phyloP scores from a whole-genome alignment of 129 eudicot species.

The Centaurea solstitialis region DNA sequence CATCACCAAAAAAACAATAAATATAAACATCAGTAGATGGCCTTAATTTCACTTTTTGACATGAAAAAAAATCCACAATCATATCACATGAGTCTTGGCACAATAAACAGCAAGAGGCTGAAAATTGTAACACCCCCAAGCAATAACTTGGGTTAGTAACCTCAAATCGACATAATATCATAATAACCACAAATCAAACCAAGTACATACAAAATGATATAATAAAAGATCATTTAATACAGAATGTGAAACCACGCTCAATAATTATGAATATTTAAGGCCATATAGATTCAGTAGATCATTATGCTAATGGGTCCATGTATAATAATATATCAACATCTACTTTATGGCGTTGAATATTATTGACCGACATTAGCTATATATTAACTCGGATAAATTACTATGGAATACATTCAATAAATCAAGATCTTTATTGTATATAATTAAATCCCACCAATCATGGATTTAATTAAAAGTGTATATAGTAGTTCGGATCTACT shows the following conservation, averaged over 20 bases:
- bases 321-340: neutral
- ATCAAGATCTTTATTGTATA: neutral
- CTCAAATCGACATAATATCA: neutral
- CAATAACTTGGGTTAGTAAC: neutral
- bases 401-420: neutral
- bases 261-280: constrained; percentile 18
- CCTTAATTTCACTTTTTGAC: neutral
- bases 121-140: too few species aligned
- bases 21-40: too few species aligned
- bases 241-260: constrained; percentile 20
- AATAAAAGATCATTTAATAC: neutral
- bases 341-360: neutral
- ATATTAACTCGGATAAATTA: too few species aligned
- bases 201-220: neutral
- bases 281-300: neutral
- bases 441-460: too few species aligned
- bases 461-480: too few species aligned
- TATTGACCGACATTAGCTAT: constrained; percentile 9
- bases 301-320: constrained; percentile 25
- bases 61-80: neutral
- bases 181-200: constrained; percentile 2
- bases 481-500: too few species aligned
- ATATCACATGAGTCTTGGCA: neutral
- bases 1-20: too few species aligned
- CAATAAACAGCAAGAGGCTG: neutral